Evolutionary conservation across 2,329 filamentous ascomycete species (phyloP).

Genomic region (Curvularia spicifera): DNA sequence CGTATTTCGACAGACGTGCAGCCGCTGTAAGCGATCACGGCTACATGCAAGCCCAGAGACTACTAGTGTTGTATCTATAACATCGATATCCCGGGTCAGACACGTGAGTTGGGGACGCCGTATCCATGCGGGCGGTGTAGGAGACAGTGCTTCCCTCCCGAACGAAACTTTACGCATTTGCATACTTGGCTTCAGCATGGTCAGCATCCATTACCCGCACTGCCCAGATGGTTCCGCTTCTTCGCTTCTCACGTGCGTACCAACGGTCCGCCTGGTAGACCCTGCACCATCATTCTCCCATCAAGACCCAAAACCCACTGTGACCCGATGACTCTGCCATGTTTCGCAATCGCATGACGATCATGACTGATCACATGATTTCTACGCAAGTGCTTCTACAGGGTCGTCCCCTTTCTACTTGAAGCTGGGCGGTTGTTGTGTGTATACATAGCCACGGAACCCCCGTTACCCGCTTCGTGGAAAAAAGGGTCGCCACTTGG

Average conservation of each 20-base stretch:
- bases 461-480: slow-evolving; percentile 18
- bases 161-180: no score
- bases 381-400: slow-evolving; percentile 1
- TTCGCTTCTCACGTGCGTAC: not conserved
- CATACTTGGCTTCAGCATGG: no score
- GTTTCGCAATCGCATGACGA: slow-evolving; percentile 4
- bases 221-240: no score
- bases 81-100: not conserved
- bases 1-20: not conserved
- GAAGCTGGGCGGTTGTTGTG: slow-evolving; percentile 6
- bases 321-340: not conserved
- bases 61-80: not conserved
- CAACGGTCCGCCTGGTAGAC: not conserved
- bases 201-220: no score
- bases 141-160: not conserved
- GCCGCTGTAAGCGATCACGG: not conserved
- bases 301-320: slow-evolving; percentile 6
- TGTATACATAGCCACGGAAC: slow-evolving; percentile 28
- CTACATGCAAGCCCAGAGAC: not conserved
- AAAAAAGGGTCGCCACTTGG: not conserved
- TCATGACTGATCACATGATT: slow-evolving; percentile 1
- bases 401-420: slow-evolving; percentile 8
- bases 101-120: not conserved
- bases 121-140: not conserved
- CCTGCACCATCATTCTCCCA: not conserved